Conservation (phyloP, 495 filamentous ascomycete genomes). For the Penicillium soppii region DNA sequence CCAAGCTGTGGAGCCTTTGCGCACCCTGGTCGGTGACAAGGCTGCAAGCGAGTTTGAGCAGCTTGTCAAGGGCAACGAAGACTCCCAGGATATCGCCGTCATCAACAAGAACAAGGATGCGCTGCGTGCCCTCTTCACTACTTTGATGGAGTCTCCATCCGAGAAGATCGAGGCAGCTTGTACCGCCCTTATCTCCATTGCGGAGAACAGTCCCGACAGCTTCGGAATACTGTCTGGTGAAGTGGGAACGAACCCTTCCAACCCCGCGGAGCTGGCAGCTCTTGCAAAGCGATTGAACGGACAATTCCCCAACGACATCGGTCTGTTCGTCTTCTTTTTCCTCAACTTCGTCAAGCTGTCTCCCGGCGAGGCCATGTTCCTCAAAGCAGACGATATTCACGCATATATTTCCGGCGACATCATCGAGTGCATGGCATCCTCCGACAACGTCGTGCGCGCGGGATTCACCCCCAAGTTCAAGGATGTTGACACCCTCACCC, state of each 20-base stretch:
- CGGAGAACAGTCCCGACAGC: conserved; percentile 51
- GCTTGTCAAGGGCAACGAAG: conserved; percentile 64
- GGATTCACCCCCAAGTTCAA: conserved; percentile 99
- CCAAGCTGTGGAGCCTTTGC: conserved; percentile 66
- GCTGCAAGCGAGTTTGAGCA: conserved; percentile 65
- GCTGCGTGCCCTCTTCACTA: conserved; percentile 68
- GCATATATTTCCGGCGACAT: conserved; percentile 96
- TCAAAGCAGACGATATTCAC: conserved; percentile 95
- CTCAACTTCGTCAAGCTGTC: conserved; percentile 78
- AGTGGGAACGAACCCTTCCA: conserved; percentile 35
- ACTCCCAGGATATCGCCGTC: conserved; percentile 57
- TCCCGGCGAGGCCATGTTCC: conserved; percentile 91
- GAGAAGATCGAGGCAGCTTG: conserved; percentile 62
- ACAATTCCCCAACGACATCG: conserved; percentile 76
- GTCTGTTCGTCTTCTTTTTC: conserved; percentile 77
- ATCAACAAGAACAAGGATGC: conserved; percentile 73
- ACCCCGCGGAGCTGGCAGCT: conserved; percentile 63
- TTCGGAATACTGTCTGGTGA: conserved; percentile 39
- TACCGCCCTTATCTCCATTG: conserved; percentile 66
- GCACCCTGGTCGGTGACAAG: conserved; percentile 69
- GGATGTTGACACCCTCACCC: conserved; percentile 86
- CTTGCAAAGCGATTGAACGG: conserved; percentile 72
- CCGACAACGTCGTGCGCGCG: conserved; percentile 95
- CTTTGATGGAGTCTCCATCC: conserved; percentile 74
- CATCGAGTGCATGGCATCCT: conserved; percentile 98